Conservation (phyloP, 2,329 filamentous ascomycete species). For the Lasiodiplodia citricola region DNA sequence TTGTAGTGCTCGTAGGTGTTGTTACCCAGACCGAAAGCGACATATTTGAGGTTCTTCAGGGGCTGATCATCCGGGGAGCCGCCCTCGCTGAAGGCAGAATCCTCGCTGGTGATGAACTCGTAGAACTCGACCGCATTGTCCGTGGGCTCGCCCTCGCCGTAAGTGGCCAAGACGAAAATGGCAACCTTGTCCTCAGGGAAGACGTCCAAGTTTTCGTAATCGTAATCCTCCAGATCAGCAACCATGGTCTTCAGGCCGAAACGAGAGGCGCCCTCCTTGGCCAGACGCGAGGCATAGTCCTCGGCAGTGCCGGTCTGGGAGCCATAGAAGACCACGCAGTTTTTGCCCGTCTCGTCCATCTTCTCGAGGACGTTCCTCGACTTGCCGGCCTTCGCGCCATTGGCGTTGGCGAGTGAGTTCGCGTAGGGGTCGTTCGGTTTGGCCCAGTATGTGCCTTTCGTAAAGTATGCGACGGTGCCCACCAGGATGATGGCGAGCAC, state of each 20-base stretch:
- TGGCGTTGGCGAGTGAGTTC: constrained; percentile 70
- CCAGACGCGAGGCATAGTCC: constrained; percentile 93
- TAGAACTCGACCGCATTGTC: constrained; percentile 99
- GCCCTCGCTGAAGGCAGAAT: constrained; percentile 78
- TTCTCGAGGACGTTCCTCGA: constrained; percentile 93
- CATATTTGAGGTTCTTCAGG: constrained; percentile 84
- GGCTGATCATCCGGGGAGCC: constrained; percentile 61
- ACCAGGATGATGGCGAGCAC: constrained; percentile 86
- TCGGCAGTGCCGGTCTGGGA: constrained; percentile 98
- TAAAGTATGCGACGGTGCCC: constrained; percentile 93
- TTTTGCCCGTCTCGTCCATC: constrained; percentile 94
- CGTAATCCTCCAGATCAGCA: constrained; percentile 96
- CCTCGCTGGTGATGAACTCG: constrained; percentile 88
- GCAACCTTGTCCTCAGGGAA: constrained; percentile 89
- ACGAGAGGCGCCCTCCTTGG: constrained; percentile 95
- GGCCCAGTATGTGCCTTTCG: constrained; percentile 94
- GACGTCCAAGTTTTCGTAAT: constrained; percentile 90
- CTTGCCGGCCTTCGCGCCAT: constrained; percentile 76
- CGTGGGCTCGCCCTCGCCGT: constrained; percentile 97
- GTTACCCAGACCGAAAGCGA: constrained; percentile 95
- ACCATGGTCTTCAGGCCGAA: constrained; percentile 99
- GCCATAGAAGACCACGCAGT: constrained; percentile 97
- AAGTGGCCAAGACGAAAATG: constrained; percentile 95
- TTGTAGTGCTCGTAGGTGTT: constrained; percentile 99
- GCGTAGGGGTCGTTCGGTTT: constrained; percentile 89